Evolutionary conservation across 2,329 filamentous ascomycete genomes (phyloP).

Genomic region (Phyllosticta citriasiana): DNA sequence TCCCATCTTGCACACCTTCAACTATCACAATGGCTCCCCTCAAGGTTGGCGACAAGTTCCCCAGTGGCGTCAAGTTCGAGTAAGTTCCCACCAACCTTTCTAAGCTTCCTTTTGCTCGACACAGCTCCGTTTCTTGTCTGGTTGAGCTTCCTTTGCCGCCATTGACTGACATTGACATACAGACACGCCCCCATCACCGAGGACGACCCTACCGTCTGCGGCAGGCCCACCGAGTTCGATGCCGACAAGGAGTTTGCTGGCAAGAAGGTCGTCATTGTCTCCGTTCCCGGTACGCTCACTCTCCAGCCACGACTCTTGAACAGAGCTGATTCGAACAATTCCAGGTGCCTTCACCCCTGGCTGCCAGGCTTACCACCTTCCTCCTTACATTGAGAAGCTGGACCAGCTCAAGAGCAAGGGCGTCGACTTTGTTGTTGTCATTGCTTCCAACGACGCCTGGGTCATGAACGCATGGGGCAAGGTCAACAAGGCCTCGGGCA

Average conservation of each 20-base stretch:
- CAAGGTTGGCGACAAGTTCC: slow-evolving; percentile 76
- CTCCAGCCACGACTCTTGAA: not conserved
- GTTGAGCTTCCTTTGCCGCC: not conserved
- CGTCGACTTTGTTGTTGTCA: slow-evolving; percentile 70
- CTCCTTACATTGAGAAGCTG: slow-evolving; percentile 66
- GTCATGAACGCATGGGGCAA: slow-evolving; percentile 89
- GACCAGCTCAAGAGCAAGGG: slow-evolving; percentile 66
- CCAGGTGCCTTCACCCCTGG: slow-evolving; percentile 74
- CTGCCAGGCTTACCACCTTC: slow-evolving; percentile 72
- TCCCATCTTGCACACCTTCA: not conserved
- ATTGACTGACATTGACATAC: not conserved
- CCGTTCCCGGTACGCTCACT: slow-evolving; percentile 46
- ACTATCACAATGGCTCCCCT: slow-evolving; percentile 50
- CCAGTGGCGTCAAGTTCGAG: slow-evolving; percentile 68
- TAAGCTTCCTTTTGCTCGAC: not conserved
- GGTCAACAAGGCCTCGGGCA: slow-evolving; percentile 67
- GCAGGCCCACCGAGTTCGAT: slow-evolving; percentile 66
- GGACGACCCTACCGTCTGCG: slow-evolving; percentile 62
- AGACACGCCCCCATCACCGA: slow-evolving; percentile 75
- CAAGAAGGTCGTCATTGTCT: slow-evolving; percentile 63
- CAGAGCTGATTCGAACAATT: not conserved
- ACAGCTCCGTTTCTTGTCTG: not conserved
- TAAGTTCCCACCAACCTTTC: slow-evolving; percentile 30
- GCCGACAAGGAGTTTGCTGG: slow-evolving; percentile 65
- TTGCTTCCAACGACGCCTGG: slow-evolving; percentile 75